Evolutionary conservation across 345 rosid species (phyloP), one percentile per base, ranked within the genome.

Genomic region (Hibiscus tridactylites): DNA sequence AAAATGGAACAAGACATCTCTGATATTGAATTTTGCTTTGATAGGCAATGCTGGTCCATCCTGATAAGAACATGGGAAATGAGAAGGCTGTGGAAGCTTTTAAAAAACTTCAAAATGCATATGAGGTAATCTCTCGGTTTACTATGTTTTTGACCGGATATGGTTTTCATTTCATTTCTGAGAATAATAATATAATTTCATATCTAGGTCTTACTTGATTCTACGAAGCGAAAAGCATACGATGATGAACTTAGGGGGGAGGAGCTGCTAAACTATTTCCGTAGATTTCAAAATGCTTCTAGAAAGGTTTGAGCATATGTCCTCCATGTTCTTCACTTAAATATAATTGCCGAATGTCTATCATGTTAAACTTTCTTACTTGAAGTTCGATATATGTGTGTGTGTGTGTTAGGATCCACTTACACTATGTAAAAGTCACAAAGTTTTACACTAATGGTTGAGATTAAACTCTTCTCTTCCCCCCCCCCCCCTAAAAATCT

Each of bases 21-120:
- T 66, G 42, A 65, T 50, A 39, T 71, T 76, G 71, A 71, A 67
- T 37, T 61, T 80, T 69, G n/a, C 60, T 52, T 80, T 76, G 19
- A 65, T 76, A 95, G 99, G 98, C 98, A 49, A 95, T 92, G 96
- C 76, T 91, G 79, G 98, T 95, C 74, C 99, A 95, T 88, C 99
- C 99, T 13, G 99, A 95, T 75, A 91, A 95, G 85, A 95, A 95
- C 68, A 93, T 87, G 92, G 98, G 99, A 52, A 90, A 95, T 78
- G 99, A 92, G 80, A 95, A 87, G 84, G 99, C 99, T 66, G 99
- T 87, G 71, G 98, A 95, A 84, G 98, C 99, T 50, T 95, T 95
- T 82, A 95, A 95, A 82, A 95, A 88, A 71, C 99, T 92, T 85
- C 99, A 95, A 73, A 95, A 92, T 83, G 98, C 97, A 6, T 95